These are phyloP conservation scores for Gastrolobium villosum DNA, from an alignment of 306 rosid species.

Conservation along the genomic window DNA sequence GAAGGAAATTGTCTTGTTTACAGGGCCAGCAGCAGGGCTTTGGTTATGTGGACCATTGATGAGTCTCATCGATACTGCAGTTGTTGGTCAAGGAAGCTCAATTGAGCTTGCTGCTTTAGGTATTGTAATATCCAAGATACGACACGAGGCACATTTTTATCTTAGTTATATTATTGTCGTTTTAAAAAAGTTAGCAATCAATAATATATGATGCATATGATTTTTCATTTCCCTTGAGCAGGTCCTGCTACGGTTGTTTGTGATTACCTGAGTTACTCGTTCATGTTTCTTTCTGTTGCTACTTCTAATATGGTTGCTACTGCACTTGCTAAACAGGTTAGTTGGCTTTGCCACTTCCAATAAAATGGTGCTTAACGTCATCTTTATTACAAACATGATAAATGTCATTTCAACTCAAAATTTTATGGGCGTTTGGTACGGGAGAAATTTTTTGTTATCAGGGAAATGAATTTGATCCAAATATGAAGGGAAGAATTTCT, in stretches of 20 bases:
- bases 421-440: no score
- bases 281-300: conserved; percentile 83
- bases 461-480: no score
- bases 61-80: conserved; percentile 80
- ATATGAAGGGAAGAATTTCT: no score
- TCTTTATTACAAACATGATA: no score
- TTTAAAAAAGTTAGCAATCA: no score
- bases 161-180: no score
- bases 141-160: no score
- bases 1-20: conserved; percentile 66
- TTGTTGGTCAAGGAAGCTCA: conserved; percentile 80
- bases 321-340: conserved; percentile 72
- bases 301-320: conserved; percentile 88
- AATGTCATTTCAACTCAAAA: conserved; percentile 1
- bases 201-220: no score
- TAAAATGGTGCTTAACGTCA: background rate
- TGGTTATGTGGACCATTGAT: conserved; percentile 77
- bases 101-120: conserved; percentile 86
- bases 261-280: conserved; percentile 65
- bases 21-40: conserved; percentile 73
- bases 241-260: conserved; percentile 84
- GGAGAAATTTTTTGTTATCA: no score
- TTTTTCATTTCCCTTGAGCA: conserved; percentile 45
- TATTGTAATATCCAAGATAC: background rate
- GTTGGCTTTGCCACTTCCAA: background rate